Evolutionary conservation across 805 yeast species (phyloP).

Genomic region (Yamadazyma insecticola): DNA sequence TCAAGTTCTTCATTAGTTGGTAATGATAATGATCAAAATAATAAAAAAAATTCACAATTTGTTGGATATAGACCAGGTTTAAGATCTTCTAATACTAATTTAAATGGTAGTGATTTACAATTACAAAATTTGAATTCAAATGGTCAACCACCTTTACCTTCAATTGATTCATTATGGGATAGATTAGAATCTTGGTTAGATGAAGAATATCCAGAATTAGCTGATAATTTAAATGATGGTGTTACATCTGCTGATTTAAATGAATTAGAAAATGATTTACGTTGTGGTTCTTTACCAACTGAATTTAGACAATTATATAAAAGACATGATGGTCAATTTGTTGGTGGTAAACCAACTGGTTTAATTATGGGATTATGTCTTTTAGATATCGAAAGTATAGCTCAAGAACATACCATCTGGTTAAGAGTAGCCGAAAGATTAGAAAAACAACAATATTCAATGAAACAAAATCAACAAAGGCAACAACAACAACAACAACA

Average conservation of each 20-base stretch:
- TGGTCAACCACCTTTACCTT: conserved; percentile 49
- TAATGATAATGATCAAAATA: conserved; percentile 10
- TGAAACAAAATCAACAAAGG: conserved; percentile 19
- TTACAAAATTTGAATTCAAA: conserved; percentile 40
- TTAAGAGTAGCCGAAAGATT: conserved; percentile 36
- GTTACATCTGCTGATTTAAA: conserved; percentile 43
- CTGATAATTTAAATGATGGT: conserved; percentile 38
- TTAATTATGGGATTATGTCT: conserved; percentile 39
- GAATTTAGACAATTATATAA: conserved; percentile 43
- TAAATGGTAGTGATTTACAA: conserved; percentile 38
- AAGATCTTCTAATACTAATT: conserved; percentile 37
- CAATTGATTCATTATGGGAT: conserved; percentile 40
- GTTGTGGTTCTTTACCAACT: conserved; percentile 37
- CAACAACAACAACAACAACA: conserved; percentile 2
- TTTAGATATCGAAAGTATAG: conserved; percentile 38
- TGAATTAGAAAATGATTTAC: conserved; percentile 42
- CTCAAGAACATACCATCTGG: conserved; percentile 41
- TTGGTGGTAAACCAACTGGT: conserved; percentile 44
- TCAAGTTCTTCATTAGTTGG: conserved; percentile 26
- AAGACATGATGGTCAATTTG: conserved; percentile 42
- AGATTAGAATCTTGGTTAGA: conserved; percentile 40
- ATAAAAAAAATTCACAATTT: conserved; percentile 8
- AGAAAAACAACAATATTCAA: conserved; percentile 31
- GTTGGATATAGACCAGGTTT: conserved; percentile 39
- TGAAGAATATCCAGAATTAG: conserved; percentile 43